Evolutionary conservation across 352 stramenopile genomes (phyloP).

Genomic region (Phytopythium boreale): DNA sequence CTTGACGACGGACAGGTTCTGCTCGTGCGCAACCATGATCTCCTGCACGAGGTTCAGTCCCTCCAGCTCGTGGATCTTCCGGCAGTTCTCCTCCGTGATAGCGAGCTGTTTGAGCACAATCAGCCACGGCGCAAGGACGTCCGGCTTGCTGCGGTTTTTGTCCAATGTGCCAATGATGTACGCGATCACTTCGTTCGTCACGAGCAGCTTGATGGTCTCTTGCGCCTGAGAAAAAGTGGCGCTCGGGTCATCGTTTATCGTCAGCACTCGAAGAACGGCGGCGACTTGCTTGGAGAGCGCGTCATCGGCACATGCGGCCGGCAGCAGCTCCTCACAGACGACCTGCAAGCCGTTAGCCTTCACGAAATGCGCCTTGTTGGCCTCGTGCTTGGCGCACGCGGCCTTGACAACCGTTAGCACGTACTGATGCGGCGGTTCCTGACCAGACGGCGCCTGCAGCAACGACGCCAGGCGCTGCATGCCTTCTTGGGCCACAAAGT

Average conservation of each 20-base stretch:
- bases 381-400: conserved; percentile 57
- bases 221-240: conserved; percentile 68
- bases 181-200: conserved; percentile 45
- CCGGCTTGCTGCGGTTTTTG: conserved; percentile 21
- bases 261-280: conserved; percentile 51
- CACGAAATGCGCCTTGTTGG: conserved; percentile 63
- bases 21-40: conserved; percentile 50
- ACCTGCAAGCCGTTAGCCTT: conserved; percentile 44
- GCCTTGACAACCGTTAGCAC: conserved; percentile 38
- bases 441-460: conserved; percentile 8
- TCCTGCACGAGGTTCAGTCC: conserved; percentile 55
- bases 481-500: conserved; percentile 44
- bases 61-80: conserved; percentile 57
- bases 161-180: conserved; percentile 44
- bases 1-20: conserved; percentile 46
- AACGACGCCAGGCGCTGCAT: conserved; percentile 33
- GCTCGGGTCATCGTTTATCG: conserved; percentile 66
- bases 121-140: conserved; percentile 60
- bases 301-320: conserved; percentile 1
- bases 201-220: conserved; percentile 63
- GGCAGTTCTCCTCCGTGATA: conserved; percentile 74
- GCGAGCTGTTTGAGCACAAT: conserved; percentile 73
- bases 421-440: conserved; percentile 11
- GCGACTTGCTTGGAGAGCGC: conserved; percentile 49
- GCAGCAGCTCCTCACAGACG: conserved; percentile 21